Evolutionary conservation across 2,329 filamentous ascomycete species (phyloP).

Genomic region (Chrysosporium queenslandicum): DNA sequence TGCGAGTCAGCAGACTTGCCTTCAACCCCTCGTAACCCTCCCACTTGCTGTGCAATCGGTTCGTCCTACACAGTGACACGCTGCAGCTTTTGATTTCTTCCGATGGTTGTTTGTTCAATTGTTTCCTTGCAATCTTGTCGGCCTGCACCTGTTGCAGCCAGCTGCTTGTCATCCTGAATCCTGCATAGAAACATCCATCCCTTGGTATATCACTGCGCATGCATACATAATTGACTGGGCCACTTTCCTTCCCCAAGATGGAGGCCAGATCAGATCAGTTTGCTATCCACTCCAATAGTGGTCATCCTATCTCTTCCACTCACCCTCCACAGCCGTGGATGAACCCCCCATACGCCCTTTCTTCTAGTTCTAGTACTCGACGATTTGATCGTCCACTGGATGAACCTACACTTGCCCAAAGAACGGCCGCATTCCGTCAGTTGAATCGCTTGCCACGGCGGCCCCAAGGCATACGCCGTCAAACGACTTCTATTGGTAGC

Average conservation of each 20-base stretch:
- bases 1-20: slow-evolving; percentile 12
- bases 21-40: slow-evolving; percentile 12
- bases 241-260: slow-evolving; percentile 22
- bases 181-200: not conserved
- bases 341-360: slow-evolving; percentile 22
- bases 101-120: slow-evolving; percentile 3
- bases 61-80: slow-evolving; percentile 17
- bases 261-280: slow-evolving; percentile 26
- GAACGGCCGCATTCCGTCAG: slow-evolving; percentile 28
- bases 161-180: not conserved
- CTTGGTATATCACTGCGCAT: slow-evolving; percentile 1
- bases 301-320: slow-evolving; percentile 24
- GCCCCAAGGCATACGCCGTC: slow-evolving; percentile 22
- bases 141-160: slow-evolving; percentile 1
- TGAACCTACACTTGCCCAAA: slow-evolving; percentile 27
- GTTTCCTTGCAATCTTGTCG: not conserved
- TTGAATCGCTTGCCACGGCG: slow-evolving; percentile 24
- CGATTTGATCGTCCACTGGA: slow-evolving; percentile 23
- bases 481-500: slow-evolving; percentile 19
- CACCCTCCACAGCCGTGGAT: slow-evolving; percentile 27
- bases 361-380: slow-evolving; percentile 22
- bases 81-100: slow-evolving; percentile 12
- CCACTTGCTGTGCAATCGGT: slow-evolving; percentile 8
- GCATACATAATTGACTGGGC: slow-evolving; percentile 5
- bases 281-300: slow-evolving; percentile 21